These are phyloP conservation scores for Colletotrichum spaethianum DNA, from an alignment of 2,329 filamentous ascomycete genomes.

Conservation along the genomic window DNA sequence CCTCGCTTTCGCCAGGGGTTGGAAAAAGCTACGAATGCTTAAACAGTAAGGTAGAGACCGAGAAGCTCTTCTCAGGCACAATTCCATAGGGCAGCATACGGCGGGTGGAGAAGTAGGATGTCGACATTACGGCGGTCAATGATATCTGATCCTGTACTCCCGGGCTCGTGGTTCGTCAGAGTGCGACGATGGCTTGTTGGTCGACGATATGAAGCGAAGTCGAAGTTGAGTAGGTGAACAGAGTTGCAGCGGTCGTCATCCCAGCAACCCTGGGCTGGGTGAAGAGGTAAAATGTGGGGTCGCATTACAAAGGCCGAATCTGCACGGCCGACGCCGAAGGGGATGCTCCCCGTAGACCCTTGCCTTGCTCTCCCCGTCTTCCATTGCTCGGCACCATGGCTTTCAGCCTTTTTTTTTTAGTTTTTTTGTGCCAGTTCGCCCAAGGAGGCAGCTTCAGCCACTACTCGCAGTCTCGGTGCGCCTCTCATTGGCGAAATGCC, in stretches of 20 bases:
- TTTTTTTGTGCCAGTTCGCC: background rate
- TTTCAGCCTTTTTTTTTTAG: constrained; percentile 1
- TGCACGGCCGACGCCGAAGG: constrained; percentile 31
- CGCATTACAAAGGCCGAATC: background rate
- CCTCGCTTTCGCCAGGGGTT: constrained; percentile 20
- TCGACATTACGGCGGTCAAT: background rate
- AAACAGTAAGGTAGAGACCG: constrained; percentile 25
- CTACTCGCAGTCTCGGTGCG: background rate
- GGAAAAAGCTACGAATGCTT: constrained; percentile 19
- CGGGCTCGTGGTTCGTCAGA: constrained; percentile 25
- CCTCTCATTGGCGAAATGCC: constrained; percentile 24
- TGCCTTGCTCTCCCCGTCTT: background rate
- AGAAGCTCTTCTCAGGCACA: background rate
- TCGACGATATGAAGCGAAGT: constrained; percentile 13
- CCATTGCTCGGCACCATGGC: background rate
- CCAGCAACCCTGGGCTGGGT: constrained; percentile 13
- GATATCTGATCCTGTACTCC: background rate
- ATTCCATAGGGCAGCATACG: constrained; percentile 5
- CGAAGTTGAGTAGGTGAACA: constrained; percentile 13
- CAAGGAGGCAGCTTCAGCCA: constrained; percentile 6
- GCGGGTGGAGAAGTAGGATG: background rate
- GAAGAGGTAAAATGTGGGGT: constrained; percentile 28
- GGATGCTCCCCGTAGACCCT: background rate
- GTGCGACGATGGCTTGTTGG: constrained; percentile 21
- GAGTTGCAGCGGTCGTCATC: background rate